Evolutionary conservation across 768 basidiomycete species (phyloP), one percentile per base, ranked within the genome.

Genomic region (Tulasnella sp.): DNA sequence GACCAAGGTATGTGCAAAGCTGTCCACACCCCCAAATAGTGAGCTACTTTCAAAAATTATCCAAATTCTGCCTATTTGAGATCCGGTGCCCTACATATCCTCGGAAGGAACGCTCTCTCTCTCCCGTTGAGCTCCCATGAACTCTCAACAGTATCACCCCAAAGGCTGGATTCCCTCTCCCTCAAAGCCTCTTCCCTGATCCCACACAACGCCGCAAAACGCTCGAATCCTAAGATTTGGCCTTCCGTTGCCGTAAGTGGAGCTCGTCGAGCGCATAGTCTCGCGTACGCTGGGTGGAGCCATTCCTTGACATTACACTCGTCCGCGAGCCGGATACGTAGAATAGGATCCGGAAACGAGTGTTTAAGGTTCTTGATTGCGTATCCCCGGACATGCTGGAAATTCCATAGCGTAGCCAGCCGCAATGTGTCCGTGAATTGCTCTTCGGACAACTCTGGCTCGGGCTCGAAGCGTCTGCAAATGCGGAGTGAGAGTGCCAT

Each of bases 211-310:
- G 61, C 76, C 13, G 76, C 76, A 69, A 70, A 77, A 3, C 57
- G 40, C 23, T 77, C 76, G n/a, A 73, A n/a, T 32, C 76, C 76
- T 16, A 77, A 15, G 29, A 35, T 35, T n/a, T 32, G 35, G 23
- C 76, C 76, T 48, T 77, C 76, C 16, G 18, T 51, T 1, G 76
- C 76, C 10, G 69, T 77, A 18, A 77, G 37, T 5, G 76, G 55
- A 11, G 61, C 23, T n/a, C 23, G 51, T 37, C 77, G 29, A 10
- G 39, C 70, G 70, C 77, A 77, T 16, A 77, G 70, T 26, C 23
- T 32, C 37, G 39, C 57, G 26, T 70, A 77, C n/a, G 77, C 70
- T 18, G 77, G 77, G 16, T 42, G 37, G 3, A 77, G 46, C 77
- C 77, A 77, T 48, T 77, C 55, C n/a, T 48, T 69, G 16, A 77